Percentiles rank a stretch among this genome's conserved stretches.
Conservation (phyloP, 108 stramenopile genomes). For the Cyclotella choctawhatcheeana region DNA sequence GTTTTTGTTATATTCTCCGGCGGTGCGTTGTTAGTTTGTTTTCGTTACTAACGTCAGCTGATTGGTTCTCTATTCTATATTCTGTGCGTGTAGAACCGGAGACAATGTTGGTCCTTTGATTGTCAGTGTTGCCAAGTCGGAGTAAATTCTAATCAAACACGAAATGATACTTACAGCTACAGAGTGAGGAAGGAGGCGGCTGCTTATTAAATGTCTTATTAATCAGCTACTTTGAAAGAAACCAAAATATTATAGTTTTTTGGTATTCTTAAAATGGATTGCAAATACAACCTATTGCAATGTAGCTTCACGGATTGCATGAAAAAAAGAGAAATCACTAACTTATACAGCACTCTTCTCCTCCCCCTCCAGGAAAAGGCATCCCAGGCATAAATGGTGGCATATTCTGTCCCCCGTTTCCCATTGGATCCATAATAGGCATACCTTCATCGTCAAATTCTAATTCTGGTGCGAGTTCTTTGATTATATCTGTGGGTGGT, state of each 20-base stretch:
- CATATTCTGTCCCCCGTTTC: constrained; percentile 11
- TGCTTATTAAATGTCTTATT: too few species aligned
- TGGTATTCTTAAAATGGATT: too few species aligned
- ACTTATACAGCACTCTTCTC: constrained; percentile 37
- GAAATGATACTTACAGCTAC: too few species aligned
- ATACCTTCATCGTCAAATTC: constrained; percentile 94
- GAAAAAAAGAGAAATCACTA: too few species aligned
- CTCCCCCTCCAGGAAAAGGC: constrained; percentile 40
- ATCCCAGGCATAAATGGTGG: constrained; percentile 51
- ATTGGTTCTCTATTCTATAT: not conserved
- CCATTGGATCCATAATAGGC: constrained; percentile 78
- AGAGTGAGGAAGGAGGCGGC: too few species aligned
- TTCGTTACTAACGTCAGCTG: not conserved
- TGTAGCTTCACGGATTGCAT: too few species aligned
- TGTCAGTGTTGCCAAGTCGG: constrained; percentile 62
- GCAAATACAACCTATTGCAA: too few species aligned
- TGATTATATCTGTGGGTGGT: constrained; percentile 94
- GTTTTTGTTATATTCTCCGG: not conserved
- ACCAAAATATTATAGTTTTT: too few species aligned
- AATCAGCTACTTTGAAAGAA: too few species aligned
- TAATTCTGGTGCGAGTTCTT: constrained; percentile 96
- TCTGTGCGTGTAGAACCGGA: constrained; percentile 32
- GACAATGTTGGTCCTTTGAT: constrained; percentile 95
- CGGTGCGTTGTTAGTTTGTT: not conserved
- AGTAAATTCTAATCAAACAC: constrained; percentile 14